Evolutionary conservation across 306 rosid species (phyloP), one percentile per base, ranked within the genome.

Genomic region (Cucumis melo): DNA sequence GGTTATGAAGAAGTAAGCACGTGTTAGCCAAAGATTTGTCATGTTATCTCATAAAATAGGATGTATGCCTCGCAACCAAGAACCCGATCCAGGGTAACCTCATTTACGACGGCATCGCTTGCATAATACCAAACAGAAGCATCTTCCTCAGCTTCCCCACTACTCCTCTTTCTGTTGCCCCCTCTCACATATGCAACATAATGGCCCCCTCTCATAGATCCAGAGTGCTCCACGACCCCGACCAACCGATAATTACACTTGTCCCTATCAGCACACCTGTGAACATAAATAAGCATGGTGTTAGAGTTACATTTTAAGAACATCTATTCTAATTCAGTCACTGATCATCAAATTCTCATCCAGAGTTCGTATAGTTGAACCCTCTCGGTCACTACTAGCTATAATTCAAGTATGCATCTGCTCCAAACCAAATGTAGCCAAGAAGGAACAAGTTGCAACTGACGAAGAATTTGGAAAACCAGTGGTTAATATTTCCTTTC

Each of bases 141-240:
- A 58, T 48, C 83, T 54, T 58, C 76, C 74, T 80, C 90, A 48
- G 56, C 81, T 48, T 88, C 87, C 74, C 86, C 91, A 71, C 5
- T 48, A 76, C 74, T 76, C 77, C 82, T 88, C 84, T 80, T 81
- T 83, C 82, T 81, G 77, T 77, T 85, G 4, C 87, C 85, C 27
- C 97, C 98, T 87, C 91, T 90, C 77, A 95, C 93, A 74, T 88
- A 92, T 21, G 98, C 93, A 78, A 92, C 83, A 84, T 95, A 95
- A 79, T 95, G 99, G 79, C 99, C 99, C 58, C 92, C 91, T 86
- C 93, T 85, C 97, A 92, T 92, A 39, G 89, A 87, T 50, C 99
- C 99, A 0, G 51, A 82, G 87, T 95, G 99, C 81, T 89, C 98
- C 83, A 92, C 93, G 27, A 90, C 83, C 67, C 99, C 99, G 66